Evolutionary conservation across 139 green algal species (phyloP).

Genomic region (Tetradesmus obliquus): DNA sequence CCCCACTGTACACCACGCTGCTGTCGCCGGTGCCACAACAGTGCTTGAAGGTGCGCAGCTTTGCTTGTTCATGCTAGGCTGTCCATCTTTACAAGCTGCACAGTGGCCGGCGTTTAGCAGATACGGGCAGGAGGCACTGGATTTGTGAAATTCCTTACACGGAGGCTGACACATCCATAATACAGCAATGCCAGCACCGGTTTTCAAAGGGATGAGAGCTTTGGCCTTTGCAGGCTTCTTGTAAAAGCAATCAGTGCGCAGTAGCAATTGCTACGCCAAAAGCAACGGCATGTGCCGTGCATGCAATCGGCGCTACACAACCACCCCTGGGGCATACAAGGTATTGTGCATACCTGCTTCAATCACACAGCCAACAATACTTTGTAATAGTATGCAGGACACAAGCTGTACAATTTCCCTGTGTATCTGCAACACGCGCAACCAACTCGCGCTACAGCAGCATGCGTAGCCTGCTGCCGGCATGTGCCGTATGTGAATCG

Average conservation of each 20-base stretch:
- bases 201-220: background rate
- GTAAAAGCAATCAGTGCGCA: background rate
- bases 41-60: too few species aligned
- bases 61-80: too few species aligned
- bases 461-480: background rate
- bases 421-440: background rate
- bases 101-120: too few species aligned
- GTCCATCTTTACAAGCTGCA: too few species aligned
- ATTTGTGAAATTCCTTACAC: too few species aligned
- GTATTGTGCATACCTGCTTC: background rate
- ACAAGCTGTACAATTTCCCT: background rate
- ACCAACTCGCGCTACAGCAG: background rate
- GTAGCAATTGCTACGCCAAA: background rate
- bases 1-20: too few species aligned
- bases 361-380: background rate
- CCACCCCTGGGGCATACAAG: too few species aligned
- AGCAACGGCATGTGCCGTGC: background rate
- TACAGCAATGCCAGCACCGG: background rate
- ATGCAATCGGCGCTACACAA: background rate
- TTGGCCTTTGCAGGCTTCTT: background rate
- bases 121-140: too few species aligned
- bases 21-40: too few species aligned
- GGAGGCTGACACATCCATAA: too few species aligned
- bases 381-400: background rate
- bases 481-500: background rate